Conservation (phyloP, 2,329 filamentous ascomycete species). For the Geosmithia putterillii region DNA sequence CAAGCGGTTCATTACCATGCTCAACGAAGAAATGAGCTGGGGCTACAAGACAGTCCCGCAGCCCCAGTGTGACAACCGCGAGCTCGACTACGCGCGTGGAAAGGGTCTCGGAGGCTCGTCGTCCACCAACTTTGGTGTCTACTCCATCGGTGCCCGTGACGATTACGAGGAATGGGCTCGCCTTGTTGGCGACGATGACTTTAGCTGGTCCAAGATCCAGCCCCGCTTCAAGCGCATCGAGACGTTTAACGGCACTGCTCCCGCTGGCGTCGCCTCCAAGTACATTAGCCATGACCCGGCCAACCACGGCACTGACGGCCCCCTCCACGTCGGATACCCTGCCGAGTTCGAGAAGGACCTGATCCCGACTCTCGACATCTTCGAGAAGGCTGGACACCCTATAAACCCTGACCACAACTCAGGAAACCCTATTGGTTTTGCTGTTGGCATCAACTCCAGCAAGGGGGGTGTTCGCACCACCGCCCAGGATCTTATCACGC, state of each 20-base stretch:
- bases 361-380: slow-evolving; percentile 28
- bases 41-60: slow-evolving; percentile 38
- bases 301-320: slow-evolving; percentile 36
- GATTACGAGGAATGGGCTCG: slow-evolving; percentile 52
- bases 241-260: slow-evolving; percentile 31
- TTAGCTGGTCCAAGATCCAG: slow-evolving; percentile 40
- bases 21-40: slow-evolving; percentile 36
- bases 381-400: slow-evolving; percentile 32
- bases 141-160: slow-evolving; percentile 39
- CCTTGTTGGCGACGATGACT: slow-evolving; percentile 40
- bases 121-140: slow-evolving; percentile 43
- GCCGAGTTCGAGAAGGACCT: slow-evolving; percentile 36
- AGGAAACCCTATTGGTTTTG: slow-evolving; percentile 45
- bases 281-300: slow-evolving; percentile 30
- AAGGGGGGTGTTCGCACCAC: slow-evolving; percentile 34
- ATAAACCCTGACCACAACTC: slow-evolving; percentile 44
- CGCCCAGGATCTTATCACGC: slow-evolving; percentile 32
- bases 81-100: slow-evolving; percentile 36
- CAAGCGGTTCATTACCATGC: slow-evolving; percentile 42
- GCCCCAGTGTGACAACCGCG: slow-evolving; percentile 24
- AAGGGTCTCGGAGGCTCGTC: slow-evolving; percentile 37
- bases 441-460: slow-evolving; percentile 34
- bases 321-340: slow-evolving; percentile 34
- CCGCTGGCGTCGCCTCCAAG: slow-evolving; percentile 22
- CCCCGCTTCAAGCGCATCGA: slow-evolving; percentile 39